Evolutionary conservation across 2,329 filamentous ascomycete species (phyloP).

Genomic region (Talaromyces sp.): DNA sequence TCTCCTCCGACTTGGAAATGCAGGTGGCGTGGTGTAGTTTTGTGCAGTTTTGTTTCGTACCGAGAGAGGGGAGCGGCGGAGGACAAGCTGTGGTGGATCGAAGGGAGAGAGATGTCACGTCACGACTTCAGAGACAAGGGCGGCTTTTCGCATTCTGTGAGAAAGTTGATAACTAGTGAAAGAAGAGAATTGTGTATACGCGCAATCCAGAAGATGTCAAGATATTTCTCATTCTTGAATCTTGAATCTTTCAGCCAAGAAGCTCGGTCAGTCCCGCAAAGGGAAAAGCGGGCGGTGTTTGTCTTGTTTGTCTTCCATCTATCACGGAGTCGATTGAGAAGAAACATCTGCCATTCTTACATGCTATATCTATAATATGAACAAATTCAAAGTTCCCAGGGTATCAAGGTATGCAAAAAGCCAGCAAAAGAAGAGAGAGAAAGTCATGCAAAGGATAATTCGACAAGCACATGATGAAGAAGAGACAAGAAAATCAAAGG

Average conservation of each 20-base stretch:
- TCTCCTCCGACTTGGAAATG: neutral
- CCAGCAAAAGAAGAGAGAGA: neutral
- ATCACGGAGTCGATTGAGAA: too few species aligned
- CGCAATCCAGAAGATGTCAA: neutral
- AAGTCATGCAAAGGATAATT: neutral
- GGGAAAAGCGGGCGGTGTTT: slow-evolving; percentile 15
- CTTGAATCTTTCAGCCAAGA: neutral
- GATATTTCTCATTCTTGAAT: neutral
- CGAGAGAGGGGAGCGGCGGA: neutral
- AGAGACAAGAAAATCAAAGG: neutral
- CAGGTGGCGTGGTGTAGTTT: neutral
- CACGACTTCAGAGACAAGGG: slow-evolving; percentile 7
- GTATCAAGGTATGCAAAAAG: slow-evolving; percentile 6
- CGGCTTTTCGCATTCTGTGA: slow-evolving; percentile 19
- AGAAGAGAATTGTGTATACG: neutral
- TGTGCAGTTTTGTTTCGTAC: neutral
- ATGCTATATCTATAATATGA: too few species aligned
- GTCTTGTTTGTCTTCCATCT: slow-evolving; percentile 19
- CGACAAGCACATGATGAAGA: neutral
- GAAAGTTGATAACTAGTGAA: neutral
- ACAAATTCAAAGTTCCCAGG: neutral
- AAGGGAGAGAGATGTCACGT: slow-evolving; percentile 6
- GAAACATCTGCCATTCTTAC: neutral
- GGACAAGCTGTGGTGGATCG: neutral
- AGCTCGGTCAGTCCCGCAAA: slow-evolving; percentile 2